A percentile compares a stretch with the other conserved stretches of the same genome.
These are phyloP conservation scores for Laburnicola sp. DNA, from an alignment of 2,329 filamentous ascomycete species.

Conservation along the genomic window DNA sequence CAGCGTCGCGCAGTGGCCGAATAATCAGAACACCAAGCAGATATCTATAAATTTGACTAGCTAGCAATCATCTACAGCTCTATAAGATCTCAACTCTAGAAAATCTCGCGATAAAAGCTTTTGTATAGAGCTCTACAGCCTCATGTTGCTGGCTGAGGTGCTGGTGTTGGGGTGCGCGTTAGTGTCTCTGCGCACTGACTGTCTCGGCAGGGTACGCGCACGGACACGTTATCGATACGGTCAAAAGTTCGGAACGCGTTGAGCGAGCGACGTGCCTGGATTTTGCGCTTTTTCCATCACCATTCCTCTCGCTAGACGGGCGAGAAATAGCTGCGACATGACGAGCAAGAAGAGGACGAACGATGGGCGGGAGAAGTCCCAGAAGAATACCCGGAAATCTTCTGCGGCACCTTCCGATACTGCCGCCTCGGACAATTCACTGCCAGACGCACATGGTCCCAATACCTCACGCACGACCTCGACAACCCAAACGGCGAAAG, in stretches of 20 bases:
- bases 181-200: no score
- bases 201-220: no score
- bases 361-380: slow-evolving; percentile 27
- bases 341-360: slow-evolving; percentile 31
- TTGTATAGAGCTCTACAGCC: no score
- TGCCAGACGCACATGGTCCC: slow-evolving; percentile 19
- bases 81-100: no score
- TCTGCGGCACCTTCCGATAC: slow-evolving; percentile 5
- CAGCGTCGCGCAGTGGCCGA: no score
- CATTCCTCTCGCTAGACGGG: neutral
- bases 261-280: no score
- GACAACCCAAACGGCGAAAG: neutral
- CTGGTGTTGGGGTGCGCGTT: no score
- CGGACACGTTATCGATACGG: slow-evolving; percentile 29
- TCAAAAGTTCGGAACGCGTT: slow-evolving; percentile 18
- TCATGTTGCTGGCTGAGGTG: no score
- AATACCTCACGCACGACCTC: slow-evolving; percentile 15
- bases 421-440: slow-evolving; percentile 14
- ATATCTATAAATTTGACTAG: no score
- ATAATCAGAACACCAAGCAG: no score
- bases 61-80: no score
- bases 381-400: neutral
- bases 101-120: no score
- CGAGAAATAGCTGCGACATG: slow-evolving; percentile 7
- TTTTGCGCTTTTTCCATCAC: neutral